Base-by-base conservation (phyloP, 371 early-diverging fungal genomes). In the Polyrhizophydium stewartii region DNA sequence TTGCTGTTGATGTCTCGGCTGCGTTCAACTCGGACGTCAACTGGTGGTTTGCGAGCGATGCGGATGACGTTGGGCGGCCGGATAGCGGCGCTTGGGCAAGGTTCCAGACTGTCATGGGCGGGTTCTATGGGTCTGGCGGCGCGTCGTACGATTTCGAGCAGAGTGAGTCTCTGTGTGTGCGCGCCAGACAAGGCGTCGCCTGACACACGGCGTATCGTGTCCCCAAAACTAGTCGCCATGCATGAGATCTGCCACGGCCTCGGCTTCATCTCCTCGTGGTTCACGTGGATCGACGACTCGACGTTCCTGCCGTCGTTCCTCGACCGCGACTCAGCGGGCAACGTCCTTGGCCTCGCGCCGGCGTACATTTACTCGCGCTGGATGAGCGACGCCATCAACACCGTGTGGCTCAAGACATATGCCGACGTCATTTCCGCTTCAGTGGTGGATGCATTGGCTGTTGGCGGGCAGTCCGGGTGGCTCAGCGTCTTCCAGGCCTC, bases 191-290 rank as follows among this genome's bases (percentile, higher is more conserved):
- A n/a, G n/a, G n/a, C n/a, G n/a, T n/a, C n/a, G n/a, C n/a, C n/a
- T n/a, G n/a, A n/a, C n/a, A n/a, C n/a, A n/a, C n/a, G n/a, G n/a
- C n/a, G n/a, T n/a, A n/a, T n/a, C n/a, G n/a, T n/a, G n/a, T n/a
- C n/a, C n/a, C n/a, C n/a, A n/a, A n/a, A n/a, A n/a, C n/a, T n/a
- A 53, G 53, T 77, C 16, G 77, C 77, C 0, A 25, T 86, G 21
- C 88, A 88, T 55, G 88, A 88, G 62, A 41, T 84, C 12, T 61
- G 84, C 2, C 88, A 88, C 59, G 88, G 88, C 0, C 75, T 88
- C n/a, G 88, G 88, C 1, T 84, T 88, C 59, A 63, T 85, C 19
- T 79, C 75, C 9, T 68, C 78, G 16, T 88, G 86, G 88, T 70
- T 63, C 41, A 62, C 66, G 2, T 67, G 62, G 60, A 16, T 61